These are phyloP conservation scores for Omphalotus olearius DNA, from an alignment of 1,284 basidiomycete genomes.

Conservation along the genomic window DNA sequence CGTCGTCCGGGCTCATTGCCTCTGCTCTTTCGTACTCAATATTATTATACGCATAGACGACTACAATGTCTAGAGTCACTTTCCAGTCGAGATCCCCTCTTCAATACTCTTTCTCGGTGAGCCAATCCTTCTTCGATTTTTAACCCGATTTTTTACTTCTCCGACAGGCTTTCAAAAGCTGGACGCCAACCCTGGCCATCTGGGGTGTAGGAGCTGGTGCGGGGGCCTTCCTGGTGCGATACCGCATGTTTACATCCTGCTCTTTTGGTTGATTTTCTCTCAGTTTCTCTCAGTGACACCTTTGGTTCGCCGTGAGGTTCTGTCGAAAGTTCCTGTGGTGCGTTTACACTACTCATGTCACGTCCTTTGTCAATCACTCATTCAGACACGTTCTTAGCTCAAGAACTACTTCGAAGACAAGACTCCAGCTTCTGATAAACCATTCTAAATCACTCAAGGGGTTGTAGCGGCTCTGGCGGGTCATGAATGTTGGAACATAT, in stretches of 20 bases:
- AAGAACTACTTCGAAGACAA: constrained; percentile 71
- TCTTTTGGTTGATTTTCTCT: constrained; percentile 4
- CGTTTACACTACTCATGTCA: constrained; percentile 21
- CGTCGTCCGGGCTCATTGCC: not conserved
- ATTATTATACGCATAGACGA: not conserved
- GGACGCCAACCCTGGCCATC: constrained; percentile 53
- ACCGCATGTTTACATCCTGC: constrained; percentile 1
- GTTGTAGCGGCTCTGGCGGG: not conserved
- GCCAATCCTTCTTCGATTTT: not conserved
- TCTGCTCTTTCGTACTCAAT: not conserved
- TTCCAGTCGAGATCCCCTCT: constrained; percentile 11
- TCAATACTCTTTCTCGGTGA: constrained; percentile 18
- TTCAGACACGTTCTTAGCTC: constrained; percentile 37
- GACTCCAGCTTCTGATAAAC: constrained; percentile 74
- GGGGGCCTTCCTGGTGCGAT: constrained; percentile 60
- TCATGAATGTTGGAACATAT: not conserved
- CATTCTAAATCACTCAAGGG: constrained; percentile 49
- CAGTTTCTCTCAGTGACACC: constrained; percentile 64
- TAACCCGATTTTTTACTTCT: constrained; percentile 20
- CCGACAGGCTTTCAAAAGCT: constrained; percentile 29
- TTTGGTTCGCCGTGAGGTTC: constrained; percentile 56
- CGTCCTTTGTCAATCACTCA: constrained; percentile 2
- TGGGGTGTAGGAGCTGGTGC: constrained; percentile 71
- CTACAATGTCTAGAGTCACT: constrained; percentile 14
- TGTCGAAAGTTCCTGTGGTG: constrained; percentile 57